Conservation (phyloP, 306 rosid genomes). For the Vachellia collinsii region DNA sequence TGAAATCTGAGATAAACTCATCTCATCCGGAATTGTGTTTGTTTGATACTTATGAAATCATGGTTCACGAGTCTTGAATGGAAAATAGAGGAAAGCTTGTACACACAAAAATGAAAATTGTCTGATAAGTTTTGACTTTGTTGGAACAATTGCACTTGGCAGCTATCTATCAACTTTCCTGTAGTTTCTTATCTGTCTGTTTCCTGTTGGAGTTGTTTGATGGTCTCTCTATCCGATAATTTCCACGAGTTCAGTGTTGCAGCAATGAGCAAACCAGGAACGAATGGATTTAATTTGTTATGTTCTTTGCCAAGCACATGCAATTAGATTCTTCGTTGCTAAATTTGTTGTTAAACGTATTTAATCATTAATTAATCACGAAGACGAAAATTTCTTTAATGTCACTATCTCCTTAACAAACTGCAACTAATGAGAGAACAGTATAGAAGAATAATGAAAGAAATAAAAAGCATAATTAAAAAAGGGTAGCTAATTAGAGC, state of each 20-base stretch:
- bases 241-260: background rate
- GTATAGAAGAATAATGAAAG: background rate
- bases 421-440: background rate
- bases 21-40: constrained; percentile 25
- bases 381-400: background rate
- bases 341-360: background rate
- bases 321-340: background rate
- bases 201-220: background rate
- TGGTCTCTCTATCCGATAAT: background rate
- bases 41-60: constrained; percentile 25
- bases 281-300: background rate
- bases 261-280: background rate
- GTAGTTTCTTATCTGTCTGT: background rate
- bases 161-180: background rate
- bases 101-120: constrained; percentile 22
- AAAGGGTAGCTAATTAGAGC: background rate
- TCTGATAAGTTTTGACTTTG: constrained; percentile 9
- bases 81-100: constrained; percentile 26
- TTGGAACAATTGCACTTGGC: constrained; percentile 12
- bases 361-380: background rate
- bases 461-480: no score
- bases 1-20: constrained; percentile 31
- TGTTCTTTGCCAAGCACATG: background rate
- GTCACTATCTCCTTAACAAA: background rate
- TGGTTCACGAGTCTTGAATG: constrained; percentile 26